Conservation (phyloP, 306 rosid genomes). For the Styphnolobium japonicum region DNA sequence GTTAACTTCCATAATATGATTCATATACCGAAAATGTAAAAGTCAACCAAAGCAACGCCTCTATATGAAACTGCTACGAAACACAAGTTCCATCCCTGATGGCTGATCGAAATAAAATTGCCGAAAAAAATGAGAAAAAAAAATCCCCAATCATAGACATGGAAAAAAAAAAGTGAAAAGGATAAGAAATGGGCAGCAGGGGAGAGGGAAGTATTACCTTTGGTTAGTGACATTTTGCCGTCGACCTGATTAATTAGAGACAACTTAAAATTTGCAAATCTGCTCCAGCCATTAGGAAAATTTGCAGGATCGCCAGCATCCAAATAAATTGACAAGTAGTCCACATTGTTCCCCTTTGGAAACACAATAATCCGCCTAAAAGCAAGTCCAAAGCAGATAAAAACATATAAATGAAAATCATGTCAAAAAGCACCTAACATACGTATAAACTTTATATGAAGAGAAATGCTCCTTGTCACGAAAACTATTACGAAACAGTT, state of each 20-base stretch:
- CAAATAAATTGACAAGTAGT: conserved; percentile 62
- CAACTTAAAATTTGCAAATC: conserved; percentile 51
- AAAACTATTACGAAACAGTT: too few relatives aligned
- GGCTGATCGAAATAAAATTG: too few relatives aligned
- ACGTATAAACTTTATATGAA: too few relatives aligned
- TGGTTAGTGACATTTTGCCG: conserved; percentile 32
- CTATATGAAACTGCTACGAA: background rate
- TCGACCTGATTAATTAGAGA: conserved; percentile 52
- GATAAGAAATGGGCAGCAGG: background rate
- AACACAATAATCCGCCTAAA: conserved; percentile 54
- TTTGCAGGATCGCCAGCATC: conserved; percentile 48
- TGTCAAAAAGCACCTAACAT: background rate
- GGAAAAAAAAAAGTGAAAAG: background rate
- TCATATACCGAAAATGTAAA: background rate
- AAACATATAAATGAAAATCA: background rate
- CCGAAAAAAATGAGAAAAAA: too few relatives aligned
- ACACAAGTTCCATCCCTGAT: background rate
- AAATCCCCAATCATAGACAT: background rate
- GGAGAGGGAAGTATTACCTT: conserved; percentile 35
- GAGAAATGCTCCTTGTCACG: too few relatives aligned
- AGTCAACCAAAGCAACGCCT: background rate
- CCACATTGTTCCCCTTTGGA: background rate
- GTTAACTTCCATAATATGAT: background rate
- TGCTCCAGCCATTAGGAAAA: conserved; percentile 55
- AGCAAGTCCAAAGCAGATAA: conserved; percentile 6